Conservation (phyloP, 2,329 filamentous ascomycete species). For the Sphaceloma murrayae region DNA sequence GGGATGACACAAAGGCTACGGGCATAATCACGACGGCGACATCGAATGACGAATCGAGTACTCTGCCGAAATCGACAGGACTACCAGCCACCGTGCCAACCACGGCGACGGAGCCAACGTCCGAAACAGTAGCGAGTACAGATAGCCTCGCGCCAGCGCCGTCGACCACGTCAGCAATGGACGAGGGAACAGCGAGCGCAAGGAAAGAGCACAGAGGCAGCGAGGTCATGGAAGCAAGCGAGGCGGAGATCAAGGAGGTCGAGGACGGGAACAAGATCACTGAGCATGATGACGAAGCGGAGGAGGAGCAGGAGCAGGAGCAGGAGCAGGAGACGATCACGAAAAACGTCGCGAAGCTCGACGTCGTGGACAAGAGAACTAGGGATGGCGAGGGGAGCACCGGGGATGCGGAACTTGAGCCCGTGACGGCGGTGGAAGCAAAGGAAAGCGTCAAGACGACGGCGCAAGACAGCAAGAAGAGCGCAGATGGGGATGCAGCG, state of each 20-base stretch:
- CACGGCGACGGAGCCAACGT: too few species aligned
- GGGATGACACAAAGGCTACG: neutral
- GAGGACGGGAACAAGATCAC: slow-evolving; percentile 25
- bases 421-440: neutral
- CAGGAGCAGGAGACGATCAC: neutral
- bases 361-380: neutral
- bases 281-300: slow-evolving; percentile 24
- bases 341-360: neutral
- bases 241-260: slow-evolving; percentile 28
- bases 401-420: neutral
- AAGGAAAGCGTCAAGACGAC: slow-evolving; percentile 20
- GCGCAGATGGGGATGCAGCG: slow-evolving; percentile 26
- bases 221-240: slow-evolving; percentile 22
- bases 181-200: slow-evolving; percentile 3
- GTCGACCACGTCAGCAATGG: slow-evolving; percentile 15
- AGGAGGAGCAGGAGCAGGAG: slow-evolving; percentile 19
- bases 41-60: slow-evolving; percentile 14
- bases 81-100: too few species aligned
- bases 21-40: neutral
- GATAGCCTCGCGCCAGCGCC: slow-evolving; percentile 15
- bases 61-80: too few species aligned
- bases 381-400: slow-evolving; percentile 19
- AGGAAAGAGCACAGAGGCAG: slow-evolving; percentile 23
- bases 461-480: slow-evolving; percentile 22
- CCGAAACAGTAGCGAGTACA: slow-evolving; percentile 5